A percentile compares a stretch with the other conserved stretches of the same genome.
Evolutionary conservation across 305 asterid species (phyloP).

Genomic region (Vinca major): DNA sequence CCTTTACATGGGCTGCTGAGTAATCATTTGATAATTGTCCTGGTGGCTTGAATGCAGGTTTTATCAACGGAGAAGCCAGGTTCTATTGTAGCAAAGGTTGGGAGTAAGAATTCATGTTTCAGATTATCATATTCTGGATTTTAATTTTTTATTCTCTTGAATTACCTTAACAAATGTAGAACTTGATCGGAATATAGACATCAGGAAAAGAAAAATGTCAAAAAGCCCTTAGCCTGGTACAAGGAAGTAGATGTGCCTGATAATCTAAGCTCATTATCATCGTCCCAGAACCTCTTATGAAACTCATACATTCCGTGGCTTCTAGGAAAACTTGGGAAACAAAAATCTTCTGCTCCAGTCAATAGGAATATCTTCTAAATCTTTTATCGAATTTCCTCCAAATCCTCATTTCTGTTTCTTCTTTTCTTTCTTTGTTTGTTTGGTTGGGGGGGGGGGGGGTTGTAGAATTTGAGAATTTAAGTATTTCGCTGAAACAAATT

Average conservation of each 20-base stretch:
- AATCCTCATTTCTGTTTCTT: neutral
- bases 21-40: slow-evolving; percentile 16
- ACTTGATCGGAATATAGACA: neutral
- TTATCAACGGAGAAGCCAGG: slow-evolving; percentile 39
- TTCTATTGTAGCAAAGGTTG: slow-evolving; percentile 56
- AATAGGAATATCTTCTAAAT: neutral
- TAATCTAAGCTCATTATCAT: neutral
- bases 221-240: neutral
- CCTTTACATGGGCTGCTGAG: neutral
- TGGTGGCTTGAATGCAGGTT: slow-evolving; percentile 45
- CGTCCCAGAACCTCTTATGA: neutral
- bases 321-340: neutral
- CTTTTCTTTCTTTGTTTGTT: too few species aligned
- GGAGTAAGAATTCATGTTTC: slow-evolving; percentile 16
- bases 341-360: neutral
- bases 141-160: neutral
- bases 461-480: too few species aligned
- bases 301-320: neutral
- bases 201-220: neutral
- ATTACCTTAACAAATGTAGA: neutral
- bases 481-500: neutral
- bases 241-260: neutral
- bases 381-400: neutral
- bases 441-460: neutral
- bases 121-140: slow-evolving; percentile 7